Evolutionary conservation across 768 basidiomycete species (phyloP).

Genomic region (Suillus placidus): DNA sequence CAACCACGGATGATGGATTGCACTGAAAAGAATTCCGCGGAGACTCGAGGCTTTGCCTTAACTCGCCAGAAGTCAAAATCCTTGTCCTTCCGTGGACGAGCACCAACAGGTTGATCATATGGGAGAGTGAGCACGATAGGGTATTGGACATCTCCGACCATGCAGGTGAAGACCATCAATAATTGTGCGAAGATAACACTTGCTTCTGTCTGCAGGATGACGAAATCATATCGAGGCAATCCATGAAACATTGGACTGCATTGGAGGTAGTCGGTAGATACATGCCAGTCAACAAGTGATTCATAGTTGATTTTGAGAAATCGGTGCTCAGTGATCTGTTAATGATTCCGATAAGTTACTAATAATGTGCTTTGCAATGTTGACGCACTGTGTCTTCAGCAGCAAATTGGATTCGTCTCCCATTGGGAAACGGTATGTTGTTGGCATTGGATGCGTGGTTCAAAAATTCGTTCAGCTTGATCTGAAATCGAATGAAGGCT

Average conservation of each 20-base stretch:
- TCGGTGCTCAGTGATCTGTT: conserved; percentile 16
- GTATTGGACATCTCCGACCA: not conserved
- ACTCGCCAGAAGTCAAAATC: conserved; percentile 25
- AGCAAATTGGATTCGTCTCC: not conserved
- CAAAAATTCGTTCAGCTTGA: conserved; percentile 9
- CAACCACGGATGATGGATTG: conserved; percentile 35
- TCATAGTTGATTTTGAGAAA: conserved; percentile 31
- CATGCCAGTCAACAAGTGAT: conserved; percentile 31
- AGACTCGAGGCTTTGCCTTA: conserved; percentile 9
- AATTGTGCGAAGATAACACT: not conserved
- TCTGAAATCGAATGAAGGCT: not conserved
- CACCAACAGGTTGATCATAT: conserved; percentile 21
- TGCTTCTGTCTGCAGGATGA: too few species aligned
- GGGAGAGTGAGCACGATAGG: not conserved
- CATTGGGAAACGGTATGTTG: not conserved
- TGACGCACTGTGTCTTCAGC: not conserved
- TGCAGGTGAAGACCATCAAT: not conserved
- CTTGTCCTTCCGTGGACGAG: conserved; percentile 20
- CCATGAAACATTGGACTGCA: conserved; percentile 27
- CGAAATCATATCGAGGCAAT: too few species aligned
- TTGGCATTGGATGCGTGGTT: conserved; percentile 1
- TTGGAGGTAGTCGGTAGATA: conserved; percentile 29
- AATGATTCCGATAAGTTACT: too few species aligned
- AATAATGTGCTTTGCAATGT: too few species aligned
- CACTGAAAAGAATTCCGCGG: conserved; percentile 23